These are phyloP conservation scores for Creolimax fragrantissima DNA, from an alignment of 78 protist genomes.

Conservation along the genomic window DNA sequence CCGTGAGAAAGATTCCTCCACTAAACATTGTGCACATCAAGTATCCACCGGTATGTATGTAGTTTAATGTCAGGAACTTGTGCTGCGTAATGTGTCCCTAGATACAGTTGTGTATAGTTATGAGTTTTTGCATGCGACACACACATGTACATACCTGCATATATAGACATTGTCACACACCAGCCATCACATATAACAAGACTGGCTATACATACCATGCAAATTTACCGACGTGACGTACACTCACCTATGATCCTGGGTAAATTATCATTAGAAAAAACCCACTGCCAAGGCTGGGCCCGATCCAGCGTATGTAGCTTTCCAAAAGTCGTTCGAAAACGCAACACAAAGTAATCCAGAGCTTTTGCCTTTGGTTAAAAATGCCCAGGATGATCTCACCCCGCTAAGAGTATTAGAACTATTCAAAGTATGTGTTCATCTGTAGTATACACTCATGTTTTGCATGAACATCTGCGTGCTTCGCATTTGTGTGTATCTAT, in stretches of 20 bases:
- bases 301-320: background rate
- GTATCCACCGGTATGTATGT: background rate
- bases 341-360: conserved; percentile 37
- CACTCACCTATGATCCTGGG: no score
- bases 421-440: conserved; percentile 32
- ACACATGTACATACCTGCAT: no score
- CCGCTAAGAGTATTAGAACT: conserved; percentile 66
- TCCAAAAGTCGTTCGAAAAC: conserved; percentile 24
- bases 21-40: conserved; percentile 71
- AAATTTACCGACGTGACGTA: no score
- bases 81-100: background rate
- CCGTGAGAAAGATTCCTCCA: conserved; percentile 68
- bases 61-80: background rate
- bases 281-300: background rate
- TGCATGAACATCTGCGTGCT: background rate
- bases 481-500: background rate
- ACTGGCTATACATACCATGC: no score
- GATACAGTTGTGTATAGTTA: background rate
- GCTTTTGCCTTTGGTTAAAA: conserved; percentile 29
- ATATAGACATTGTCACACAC: no score
- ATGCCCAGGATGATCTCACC: conserved; percentile 75
- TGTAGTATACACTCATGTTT: background rate
- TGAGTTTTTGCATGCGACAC: no score
- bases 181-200: no score
- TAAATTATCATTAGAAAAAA: no score